Evolutionary conservation across 257 asterid genomes (phyloP).

Genomic region (Solanum bulbocastanum): DNA sequence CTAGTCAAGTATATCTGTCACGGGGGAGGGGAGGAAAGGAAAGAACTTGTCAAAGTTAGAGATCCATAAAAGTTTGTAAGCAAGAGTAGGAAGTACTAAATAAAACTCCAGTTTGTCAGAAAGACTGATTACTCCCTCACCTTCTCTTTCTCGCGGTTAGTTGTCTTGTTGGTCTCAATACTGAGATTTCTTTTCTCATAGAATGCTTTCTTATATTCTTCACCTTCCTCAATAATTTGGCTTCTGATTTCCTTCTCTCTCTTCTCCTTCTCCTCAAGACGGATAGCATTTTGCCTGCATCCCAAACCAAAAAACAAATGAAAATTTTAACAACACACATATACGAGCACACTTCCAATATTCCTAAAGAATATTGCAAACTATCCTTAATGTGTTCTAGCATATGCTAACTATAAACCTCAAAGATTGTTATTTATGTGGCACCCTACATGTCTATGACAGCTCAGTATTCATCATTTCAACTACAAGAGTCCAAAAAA

Average conservation of each 20-base stretch:
- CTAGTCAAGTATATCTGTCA: constrained; percentile 41
- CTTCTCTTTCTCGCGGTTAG: constrained; percentile 78
- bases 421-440: background rate
- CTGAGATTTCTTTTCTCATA: constrained; percentile 67
- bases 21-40: background rate
- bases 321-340: background rate
- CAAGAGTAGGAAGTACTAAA: background rate
- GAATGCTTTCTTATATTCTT: constrained; percentile 61
- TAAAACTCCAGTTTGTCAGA: background rate
- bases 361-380: background rate
- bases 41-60: background rate
- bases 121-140: constrained; percentile 14
- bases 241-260: constrained; percentile 64
- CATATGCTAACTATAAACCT: background rate
- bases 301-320: background rate
- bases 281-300: constrained; percentile 70
- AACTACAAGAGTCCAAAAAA: background rate
- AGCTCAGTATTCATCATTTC: background rate
- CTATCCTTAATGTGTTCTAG: background rate
- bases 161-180: constrained; percentile 61
- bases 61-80: background rate
- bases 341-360: background rate
- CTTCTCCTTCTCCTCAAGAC: constrained; percentile 97
- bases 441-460: background rate
- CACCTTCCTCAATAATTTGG: constrained; percentile 86